phyloP scores from a whole-genome alignment of 2,329 filamentous ascomycete genomes.

The Cyclaneusma minus region DNA sequence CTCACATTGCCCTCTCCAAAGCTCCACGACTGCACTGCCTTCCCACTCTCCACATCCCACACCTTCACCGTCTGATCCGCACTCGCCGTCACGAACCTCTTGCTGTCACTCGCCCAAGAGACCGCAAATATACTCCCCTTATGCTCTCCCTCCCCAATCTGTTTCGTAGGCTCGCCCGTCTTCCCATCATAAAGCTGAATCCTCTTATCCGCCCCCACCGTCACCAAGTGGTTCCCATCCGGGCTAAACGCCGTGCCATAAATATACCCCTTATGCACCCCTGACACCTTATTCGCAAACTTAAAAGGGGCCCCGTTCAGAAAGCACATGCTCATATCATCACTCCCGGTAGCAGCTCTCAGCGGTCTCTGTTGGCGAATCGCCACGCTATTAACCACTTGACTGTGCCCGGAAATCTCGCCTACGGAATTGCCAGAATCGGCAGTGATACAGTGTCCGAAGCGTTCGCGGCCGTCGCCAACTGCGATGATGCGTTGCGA shows the following conservation, averaged over 20 bases:
- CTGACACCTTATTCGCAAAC: slow-evolving; percentile 70
- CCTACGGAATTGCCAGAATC: slow-evolving; percentile 95
- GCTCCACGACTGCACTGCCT: slow-evolving; percentile 67
- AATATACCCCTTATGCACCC: slow-evolving; percentile 76
- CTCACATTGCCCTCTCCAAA: slow-evolving; percentile 58
- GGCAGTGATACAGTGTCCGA: slow-evolving; percentile 84
- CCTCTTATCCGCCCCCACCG: slow-evolving; percentile 78
- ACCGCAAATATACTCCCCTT: slow-evolving; percentile 87
- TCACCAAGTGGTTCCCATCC: slow-evolving; percentile 68
- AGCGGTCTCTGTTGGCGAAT: slow-evolving; percentile 84
- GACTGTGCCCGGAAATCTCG: slow-evolving; percentile 83
- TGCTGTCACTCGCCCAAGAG: slow-evolving; percentile 79
- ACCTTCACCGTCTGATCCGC: slow-evolving; percentile 90
- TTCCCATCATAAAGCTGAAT: slow-evolving; percentile 96
- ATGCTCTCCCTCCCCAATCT: slow-evolving; percentile 73
- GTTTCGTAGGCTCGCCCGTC: slow-evolving; percentile 66
- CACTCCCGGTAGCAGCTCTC: slow-evolving; percentile 77
- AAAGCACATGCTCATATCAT: slow-evolving; percentile 82
- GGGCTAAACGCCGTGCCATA: slow-evolving; percentile 81
- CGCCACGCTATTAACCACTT: slow-evolving; percentile 79
- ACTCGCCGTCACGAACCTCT: slow-evolving; percentile 75
- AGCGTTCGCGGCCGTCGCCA: slow-evolving; percentile 85
- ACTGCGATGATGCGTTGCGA: slow-evolving; percentile 93
- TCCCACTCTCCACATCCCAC: slow-evolving; percentile 76
- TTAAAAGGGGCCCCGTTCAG: slow-evolving; percentile 92